Conservation (phyloP, 225 moss, liverwort and hornwort genomes). For the Lunularia cruciata region DNA sequence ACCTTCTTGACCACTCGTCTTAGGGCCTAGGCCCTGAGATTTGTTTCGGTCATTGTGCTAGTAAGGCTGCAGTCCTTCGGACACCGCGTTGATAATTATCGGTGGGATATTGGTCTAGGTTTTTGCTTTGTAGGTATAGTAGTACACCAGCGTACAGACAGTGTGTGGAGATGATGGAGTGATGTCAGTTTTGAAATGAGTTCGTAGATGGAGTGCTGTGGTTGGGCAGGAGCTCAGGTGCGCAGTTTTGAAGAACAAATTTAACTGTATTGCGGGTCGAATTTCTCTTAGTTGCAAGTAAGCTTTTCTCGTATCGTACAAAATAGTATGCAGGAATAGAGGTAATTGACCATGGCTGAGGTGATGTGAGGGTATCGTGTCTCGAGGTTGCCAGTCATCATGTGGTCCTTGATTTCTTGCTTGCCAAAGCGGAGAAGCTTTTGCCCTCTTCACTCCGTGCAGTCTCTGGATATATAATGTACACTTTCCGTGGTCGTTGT, state of each 20-base stretch:
- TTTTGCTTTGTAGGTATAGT: background rate
- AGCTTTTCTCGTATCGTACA: background rate
- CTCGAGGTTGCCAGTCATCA: conserved; percentile 1
- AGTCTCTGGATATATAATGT: background rate
- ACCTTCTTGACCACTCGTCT: background rate
- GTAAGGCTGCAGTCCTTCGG: background rate
- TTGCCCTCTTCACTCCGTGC: background rate
- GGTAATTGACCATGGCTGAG: background rate
- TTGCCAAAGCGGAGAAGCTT: background rate
- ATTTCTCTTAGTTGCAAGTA: background rate
- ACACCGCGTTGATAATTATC: background rate
- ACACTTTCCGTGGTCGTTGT: background rate
- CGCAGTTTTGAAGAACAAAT: background rate
- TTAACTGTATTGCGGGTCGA: background rate
- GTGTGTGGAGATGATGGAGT: background rate
- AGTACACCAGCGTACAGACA: background rate
- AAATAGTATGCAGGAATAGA: background rate
- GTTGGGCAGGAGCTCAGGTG: background rate
- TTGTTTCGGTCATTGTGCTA: background rate
- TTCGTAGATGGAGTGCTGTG: background rate
- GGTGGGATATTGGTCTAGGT: background rate
- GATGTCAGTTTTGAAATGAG: background rate
- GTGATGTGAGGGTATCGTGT: background rate
- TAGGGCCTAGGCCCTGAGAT: background rate
- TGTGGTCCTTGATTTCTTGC: background rate